Evolutionary conservation across 495 filamentous ascomycete genomes (phyloP).

Genomic region (Penicillium manginii): DNA sequence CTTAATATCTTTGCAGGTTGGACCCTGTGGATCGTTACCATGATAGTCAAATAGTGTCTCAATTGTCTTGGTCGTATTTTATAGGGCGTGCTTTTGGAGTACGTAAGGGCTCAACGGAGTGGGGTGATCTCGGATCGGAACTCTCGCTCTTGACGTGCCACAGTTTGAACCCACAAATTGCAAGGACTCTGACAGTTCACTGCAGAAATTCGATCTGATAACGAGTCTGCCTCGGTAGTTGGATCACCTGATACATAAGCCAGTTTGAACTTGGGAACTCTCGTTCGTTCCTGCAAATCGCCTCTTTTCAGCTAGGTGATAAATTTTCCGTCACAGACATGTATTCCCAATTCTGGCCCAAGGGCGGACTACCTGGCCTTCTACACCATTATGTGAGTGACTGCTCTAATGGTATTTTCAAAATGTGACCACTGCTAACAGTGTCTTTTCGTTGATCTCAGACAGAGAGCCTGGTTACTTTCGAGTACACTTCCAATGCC

Average conservation of each 20-base stretch:
- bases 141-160: constrained; percentile 1
- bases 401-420: not conserved
- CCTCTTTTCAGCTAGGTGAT: not conserved
- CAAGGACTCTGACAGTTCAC: not conserved
- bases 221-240: constrained; percentile 2
- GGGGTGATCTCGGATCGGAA: not conserved
- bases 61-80: not conserved
- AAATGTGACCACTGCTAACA: constrained; percentile 3
- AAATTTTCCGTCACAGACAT: constrained; percentile 22
- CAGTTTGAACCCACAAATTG: constrained; percentile 3
- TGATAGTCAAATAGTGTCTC: not conserved
- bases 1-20: not conserved
- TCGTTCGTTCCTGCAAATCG: not conserved
- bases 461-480: constrained; percentile 52
- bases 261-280: not conserved
- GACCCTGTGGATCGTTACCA: constrained; percentile 6
- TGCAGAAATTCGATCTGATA: constrained; percentile 19
- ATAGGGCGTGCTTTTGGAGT: not conserved
- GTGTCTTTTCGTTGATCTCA: constrained; percentile 6
- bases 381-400: constrained; percentile 58
- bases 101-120: not conserved
- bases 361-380: constrained; percentile 53
- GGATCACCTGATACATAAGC: not conserved
- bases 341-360: constrained; percentile 57
- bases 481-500: constrained; percentile 43